Base-by-base conservation (phyloP, 1,284 basidiomycete genomes). In the Boletus mariae region DNA sequence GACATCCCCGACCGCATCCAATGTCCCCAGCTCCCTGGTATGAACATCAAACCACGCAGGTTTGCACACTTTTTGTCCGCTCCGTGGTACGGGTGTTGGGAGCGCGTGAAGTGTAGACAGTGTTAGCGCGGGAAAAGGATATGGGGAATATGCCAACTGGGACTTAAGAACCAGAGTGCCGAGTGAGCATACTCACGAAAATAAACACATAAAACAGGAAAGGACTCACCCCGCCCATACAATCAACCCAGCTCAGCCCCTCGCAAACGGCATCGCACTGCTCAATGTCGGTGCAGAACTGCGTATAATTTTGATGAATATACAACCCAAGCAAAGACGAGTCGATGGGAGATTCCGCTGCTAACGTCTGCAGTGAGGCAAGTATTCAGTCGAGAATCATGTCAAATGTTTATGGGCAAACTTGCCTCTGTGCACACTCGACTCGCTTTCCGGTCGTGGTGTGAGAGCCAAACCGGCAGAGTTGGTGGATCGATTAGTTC, bases 231-330 rank as follows among this genome's bases (percentile, higher is more conserved):
- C 90, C 85, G 5, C 83, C 80, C 67, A 85, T 85, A 0, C 83
- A 77, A 65, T 98, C 95, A 1, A 88, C 79, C 72, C 80, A 83
- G 60, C 93, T 95, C 51, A 98, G 71, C 66, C 83, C 84, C 31
- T 98, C 94, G 20, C 85, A 73, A 2, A 94, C 71, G 0, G 75
- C 77, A 2, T 80, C 80, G 56, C 86, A 87, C 56, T 98, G 77
- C 4, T 95, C 91, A 0, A 96, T 68, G 26, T 87, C 82, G 38
- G 80, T 72, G 63, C 89, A 93, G 67, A 93, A 99, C 49, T 86
- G 84, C 0, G 87, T 80, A 57, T 94, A 92, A 66, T 98, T 98
- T 66, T 98, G 94, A 59, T 98, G 94, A 3, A 96, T 78, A 69
- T 98, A 99, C 4, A 96, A 73, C 7, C 87, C 86, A 57, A 96